Evolutionary conservation across 495 filamentous ascomycete genomes (phyloP).

Genomic region (Penicillium roqueforti): DNA sequence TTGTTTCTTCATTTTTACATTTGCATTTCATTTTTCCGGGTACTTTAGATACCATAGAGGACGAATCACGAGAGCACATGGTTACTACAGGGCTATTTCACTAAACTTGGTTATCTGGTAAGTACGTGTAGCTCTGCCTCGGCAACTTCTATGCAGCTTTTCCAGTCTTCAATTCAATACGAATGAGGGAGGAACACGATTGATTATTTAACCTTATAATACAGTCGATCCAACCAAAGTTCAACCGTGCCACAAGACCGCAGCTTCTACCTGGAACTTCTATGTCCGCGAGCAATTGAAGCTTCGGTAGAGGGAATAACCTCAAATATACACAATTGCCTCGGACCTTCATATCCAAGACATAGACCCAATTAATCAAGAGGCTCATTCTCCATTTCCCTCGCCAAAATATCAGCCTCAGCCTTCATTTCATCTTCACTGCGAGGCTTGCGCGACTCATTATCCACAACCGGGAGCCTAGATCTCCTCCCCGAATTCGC

Average conservation of each 20-base stretch:
- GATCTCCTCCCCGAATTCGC: slow-evolving; percentile 25
- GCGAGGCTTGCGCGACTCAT: slow-evolving; percentile 65
- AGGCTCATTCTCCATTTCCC: slow-evolving; percentile 40
- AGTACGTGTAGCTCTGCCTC: too few species aligned
- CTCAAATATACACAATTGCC: background rate
- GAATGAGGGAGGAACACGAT: too few species aligned
- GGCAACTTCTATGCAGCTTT: too few species aligned
- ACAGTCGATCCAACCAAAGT: too few species aligned
- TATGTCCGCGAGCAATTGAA: too few species aligned
- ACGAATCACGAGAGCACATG: slow-evolving; percentile 17
- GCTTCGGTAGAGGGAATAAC: too few species aligned
- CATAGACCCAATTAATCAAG: slow-evolving; percentile 15
- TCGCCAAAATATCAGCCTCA: slow-evolving; percentile 55
- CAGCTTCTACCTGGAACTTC: too few species aligned
- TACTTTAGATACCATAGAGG: slow-evolving; percentile 22
- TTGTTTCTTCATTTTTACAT: slow-evolving; percentile 12
- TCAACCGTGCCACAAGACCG: too few species aligned
- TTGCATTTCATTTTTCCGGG: slow-evolving; percentile 10
- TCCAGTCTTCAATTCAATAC: too few species aligned
- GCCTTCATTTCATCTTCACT: slow-evolving; percentile 69
- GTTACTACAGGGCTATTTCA: slow-evolving; percentile 16
- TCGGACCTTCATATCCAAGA: background rate
- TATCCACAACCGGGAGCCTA: slow-evolving; percentile 57
- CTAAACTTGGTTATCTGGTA: too few species aligned
- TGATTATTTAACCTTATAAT: too few species aligned